Base-by-base conservation (phyloP, 2,329 filamentous ascomycete species). In the Cercospora sp. region DNA sequence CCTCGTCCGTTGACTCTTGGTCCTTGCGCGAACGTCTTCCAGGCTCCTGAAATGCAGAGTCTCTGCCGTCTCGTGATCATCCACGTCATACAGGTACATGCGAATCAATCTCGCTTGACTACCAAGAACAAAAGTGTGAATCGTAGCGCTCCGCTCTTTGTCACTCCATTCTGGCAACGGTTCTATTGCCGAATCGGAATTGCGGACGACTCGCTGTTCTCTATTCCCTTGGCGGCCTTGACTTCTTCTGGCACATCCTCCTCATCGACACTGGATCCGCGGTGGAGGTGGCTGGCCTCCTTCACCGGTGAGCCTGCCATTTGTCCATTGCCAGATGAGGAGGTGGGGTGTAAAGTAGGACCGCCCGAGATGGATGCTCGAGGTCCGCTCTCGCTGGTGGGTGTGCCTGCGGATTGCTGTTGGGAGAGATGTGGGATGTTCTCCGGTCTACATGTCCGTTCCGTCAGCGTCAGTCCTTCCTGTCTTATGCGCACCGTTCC, bases 281-380 rank as follows among this genome's bases (percentile, higher is more conserved):
- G 87, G 79, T 97, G 89, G 78, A 97, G 83, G 79, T 92, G 93
- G 82, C 91, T 96, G 80, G 88, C 89, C 84, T 97, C 94, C 83
- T 97, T 97, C 75, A 95, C 88, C 1, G 94, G 94, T 79, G 91
- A 95, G 71, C 91, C 90, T 70, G 88, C 86, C 73, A 89, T 86
- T 66, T 84, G 83, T 80, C 80, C 70, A 23, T 66, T 61, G 80
- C 80, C 74, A 79, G 83, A 72, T 77, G 82, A 74, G 73, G 80
- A 72, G 80, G 82, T 75, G 3, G 88, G 79, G 60, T 74, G 75
- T 48, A 78, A 73, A 26, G 67, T 74, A 18, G 69, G 67, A 63
- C 51, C 66, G 18, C 68, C 73, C 18, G 74, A 74, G 65, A 72
- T 71, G 63, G 69, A 71, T 63, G 70, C 69, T 23, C 72, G 70